A percentile compares a stretch with the other conserved stretches of the same genome.
These are phyloP conservation scores for Gossypium stocksii DNA, from an alignment of 345 rosid species.

Conservation along the genomic window DNA sequence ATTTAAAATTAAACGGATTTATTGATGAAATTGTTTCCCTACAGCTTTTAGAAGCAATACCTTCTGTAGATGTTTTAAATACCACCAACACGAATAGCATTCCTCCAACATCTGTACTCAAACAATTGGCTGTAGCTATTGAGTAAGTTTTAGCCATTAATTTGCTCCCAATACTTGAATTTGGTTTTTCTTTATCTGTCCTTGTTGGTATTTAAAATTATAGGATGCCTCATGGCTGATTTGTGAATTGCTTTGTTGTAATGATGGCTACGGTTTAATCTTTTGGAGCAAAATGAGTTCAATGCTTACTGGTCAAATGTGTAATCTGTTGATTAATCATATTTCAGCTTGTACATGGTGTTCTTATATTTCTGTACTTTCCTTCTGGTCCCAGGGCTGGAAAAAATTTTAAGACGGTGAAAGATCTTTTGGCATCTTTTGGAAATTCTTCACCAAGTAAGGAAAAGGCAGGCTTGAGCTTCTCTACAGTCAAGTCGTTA, in stretches of 20 bases:
- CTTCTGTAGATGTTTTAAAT: slow-evolving; percentile 49
- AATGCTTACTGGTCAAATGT: not conserved
- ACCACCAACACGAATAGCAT: slow-evolving; percentile 52
- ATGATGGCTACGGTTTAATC: not conserved
- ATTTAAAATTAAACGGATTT: not conserved
- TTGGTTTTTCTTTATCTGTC: not conserved
- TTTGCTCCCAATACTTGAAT: not conserved
- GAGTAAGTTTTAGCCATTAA: slow-evolving; percentile 53
- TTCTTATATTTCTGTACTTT: slow-evolving; percentile 16
- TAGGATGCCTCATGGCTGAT: slow-evolving; percentile 2
- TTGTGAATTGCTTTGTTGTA: not conserved
- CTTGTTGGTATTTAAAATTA: not conserved
- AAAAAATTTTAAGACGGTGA: slow-evolving; percentile 62
- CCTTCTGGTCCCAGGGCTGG: slow-evolving; percentile 48
- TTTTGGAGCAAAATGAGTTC: not conserved
- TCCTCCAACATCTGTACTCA: slow-evolving; percentile 64
- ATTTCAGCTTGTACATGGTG: slow-evolving; percentile 3
- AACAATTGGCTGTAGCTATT: slow-evolving; percentile 72
- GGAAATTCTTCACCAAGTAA: slow-evolving; percentile 75
- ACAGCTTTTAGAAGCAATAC: slow-evolving; percentile 53
- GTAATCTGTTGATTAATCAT: slow-evolving; percentile 7
- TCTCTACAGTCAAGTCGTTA: slow-evolving; percentile 79
- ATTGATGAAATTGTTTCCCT: slow-evolving; percentile 10
- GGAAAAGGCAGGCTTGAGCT: slow-evolving; percentile 81
- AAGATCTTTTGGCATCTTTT: slow-evolving; percentile 67